Evolutionary conservation across 331 rosid species (phyloP), one percentile per base, ranked within the genome.

Genomic region (Pyrus hybrid): DNA sequence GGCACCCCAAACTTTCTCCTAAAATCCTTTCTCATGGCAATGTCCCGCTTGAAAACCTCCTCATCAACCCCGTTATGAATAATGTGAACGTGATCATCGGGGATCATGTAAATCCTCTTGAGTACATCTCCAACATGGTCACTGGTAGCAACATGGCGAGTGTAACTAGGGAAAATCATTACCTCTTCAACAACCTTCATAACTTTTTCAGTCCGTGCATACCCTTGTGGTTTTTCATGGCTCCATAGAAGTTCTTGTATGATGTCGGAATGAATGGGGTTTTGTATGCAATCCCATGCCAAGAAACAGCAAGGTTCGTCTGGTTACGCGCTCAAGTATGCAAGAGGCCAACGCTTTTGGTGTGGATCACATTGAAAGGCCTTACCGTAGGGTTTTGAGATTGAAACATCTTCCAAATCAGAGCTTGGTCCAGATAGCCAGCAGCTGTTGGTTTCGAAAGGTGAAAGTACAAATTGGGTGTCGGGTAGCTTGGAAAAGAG

Each of bases 271-370:
- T 91, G 95, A 63, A 91, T 79, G 41, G 91, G 51, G 91, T 86
- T 76, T 91, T 88, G 3, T 90, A 88, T 20, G 93, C 93, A 47
- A 88, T 86, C n/a, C 91, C 91, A 9, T 90, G 96, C 93, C 93
- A 88, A 28, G 86, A 63, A 54, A 86, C 93, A 17, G 86, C 93
- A 26, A 88, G 78, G 29, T 88, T 88, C 0, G 81, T 29, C 16
- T 76, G 79, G 63, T 78, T 8, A 30, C 78, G 67, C 1, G 92
- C 70, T 60, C 86, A 60, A 3, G 93, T 90, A 23, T 86, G 80
- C 85, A 86, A 47, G 57, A 88, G 93, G 5, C 83, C 85, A 11
- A 85, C 89, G 69, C 96, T 88, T 73, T 90, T 91, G 1, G 89
- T 86, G 72, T 90, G 92, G 54, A 85, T 79, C 53, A 86, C 77